These are phyloP conservation scores for Nelumbo lutea DNA, from an alignment of 164 flowering plant genomes.

Conservation along the genomic window DNA sequence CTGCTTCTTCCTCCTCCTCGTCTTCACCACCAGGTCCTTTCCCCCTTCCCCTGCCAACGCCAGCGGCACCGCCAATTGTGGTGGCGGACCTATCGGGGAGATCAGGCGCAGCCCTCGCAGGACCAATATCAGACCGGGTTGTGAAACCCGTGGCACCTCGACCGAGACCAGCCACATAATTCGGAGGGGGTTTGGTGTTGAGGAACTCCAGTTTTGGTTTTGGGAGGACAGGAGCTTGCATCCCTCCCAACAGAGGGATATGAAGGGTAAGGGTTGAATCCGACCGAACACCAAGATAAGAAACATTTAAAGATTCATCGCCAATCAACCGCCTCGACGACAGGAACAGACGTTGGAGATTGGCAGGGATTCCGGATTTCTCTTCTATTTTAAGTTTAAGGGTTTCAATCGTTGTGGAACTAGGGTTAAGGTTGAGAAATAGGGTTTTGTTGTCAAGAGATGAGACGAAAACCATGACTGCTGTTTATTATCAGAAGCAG, in stretches of 20 bases:
- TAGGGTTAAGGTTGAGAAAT: slow-evolving; percentile 40
- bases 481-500: too few relatives aligned
- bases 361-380: slow-evolving; percentile 26
- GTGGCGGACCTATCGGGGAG: slow-evolving; percentile 74
- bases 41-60: slow-evolving; percentile 57
- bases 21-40: slow-evolving; percentile 39
- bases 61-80: slow-evolving; percentile 48
- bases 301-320: slow-evolving; percentile 20
- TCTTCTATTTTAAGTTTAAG: slow-evolving; percentile 38
- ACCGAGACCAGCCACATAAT: slow-evolving; percentile 93
- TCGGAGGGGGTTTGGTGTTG: slow-evolving; percentile 71
- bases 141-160: slow-evolving; percentile 99
- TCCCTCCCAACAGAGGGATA: slow-evolving; percentile 64
- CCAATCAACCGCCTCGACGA: slow-evolving; percentile 21
- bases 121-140: slow-evolving; percentile 96
- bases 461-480: slow-evolving; percentile 49
- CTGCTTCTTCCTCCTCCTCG: slow-evolving; percentile 67
- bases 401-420: slow-evolving; percentile 38
- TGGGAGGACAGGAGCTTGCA: slow-evolving; percentile 54
- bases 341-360: slow-evolving; percentile 40
- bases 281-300: slow-evolving; percentile 37
- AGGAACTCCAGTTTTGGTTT: slow-evolving; percentile 62
- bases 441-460: slow-evolving; percentile 47
- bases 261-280: slow-evolving; percentile 47
- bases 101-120: slow-evolving; percentile 91